Evolutionary conservation across 352 stramenopile genomes (phyloP).

Genomic region (Phytopythium delawarense): DNA sequence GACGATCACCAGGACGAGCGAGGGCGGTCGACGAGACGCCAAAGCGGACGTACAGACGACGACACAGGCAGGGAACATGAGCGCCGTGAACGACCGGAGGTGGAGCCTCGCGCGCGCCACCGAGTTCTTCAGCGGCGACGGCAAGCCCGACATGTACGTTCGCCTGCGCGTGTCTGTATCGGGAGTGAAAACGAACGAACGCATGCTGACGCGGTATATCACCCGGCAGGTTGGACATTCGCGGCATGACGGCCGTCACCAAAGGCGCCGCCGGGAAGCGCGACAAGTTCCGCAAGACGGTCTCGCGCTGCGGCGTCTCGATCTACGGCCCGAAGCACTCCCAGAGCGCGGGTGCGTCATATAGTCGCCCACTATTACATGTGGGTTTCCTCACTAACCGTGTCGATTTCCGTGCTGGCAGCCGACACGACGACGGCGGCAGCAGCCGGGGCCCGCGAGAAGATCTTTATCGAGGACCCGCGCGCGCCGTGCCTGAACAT

Average conservation of each 20-base stretch:
- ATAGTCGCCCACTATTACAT: no score
- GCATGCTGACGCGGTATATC: neutral
- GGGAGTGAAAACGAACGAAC: neutral
- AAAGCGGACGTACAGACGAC: neutral
- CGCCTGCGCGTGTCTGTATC: no score
- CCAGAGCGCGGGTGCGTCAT: conserved; percentile 24
- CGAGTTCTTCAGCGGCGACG: conserved; percentile 87
- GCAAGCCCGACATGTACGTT: conserved; percentile 80
- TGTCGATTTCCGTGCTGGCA: neutral
- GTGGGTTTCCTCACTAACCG: no score
- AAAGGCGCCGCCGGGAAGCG: conserved; percentile 83
- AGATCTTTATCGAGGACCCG: conserved; percentile 87
- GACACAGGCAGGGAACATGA: conserved; percentile 25
- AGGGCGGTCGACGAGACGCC: neutral
- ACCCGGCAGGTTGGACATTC: conserved; percentile 70
- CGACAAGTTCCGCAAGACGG: conserved; percentile 87
- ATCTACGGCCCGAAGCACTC: conserved; percentile 88
- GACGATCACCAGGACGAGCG: neutral
- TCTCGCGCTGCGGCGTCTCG: conserved; percentile 79
- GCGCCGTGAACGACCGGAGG: conserved; percentile 55
- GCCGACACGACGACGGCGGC: conserved; percentile 17
- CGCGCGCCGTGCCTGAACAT: conserved; percentile 81
- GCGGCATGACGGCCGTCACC: conserved; percentile 82
- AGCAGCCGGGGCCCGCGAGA: conserved; percentile 36
- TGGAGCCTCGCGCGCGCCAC: conserved; percentile 84